Evolutionary conservation across 441 rosid species (phyloP), one percentile per base, ranked within the genome.

Genomic region (Isatis lusitanica): DNA sequence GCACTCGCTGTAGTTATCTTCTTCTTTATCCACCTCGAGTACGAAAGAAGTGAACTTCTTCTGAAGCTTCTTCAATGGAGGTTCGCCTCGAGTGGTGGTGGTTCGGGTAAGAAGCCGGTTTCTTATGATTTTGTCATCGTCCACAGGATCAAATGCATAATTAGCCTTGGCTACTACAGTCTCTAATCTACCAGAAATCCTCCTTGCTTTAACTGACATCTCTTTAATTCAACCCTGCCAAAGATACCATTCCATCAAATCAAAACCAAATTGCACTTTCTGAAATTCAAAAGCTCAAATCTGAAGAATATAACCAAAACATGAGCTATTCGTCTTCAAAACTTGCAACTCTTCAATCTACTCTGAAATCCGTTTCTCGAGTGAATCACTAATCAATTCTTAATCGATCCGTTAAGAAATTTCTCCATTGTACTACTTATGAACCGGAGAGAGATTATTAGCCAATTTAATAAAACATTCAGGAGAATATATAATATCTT

Each of bases 1-100:
- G 36, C 93, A 88, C 9, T 90, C 97, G 39, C 66, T 81, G 39
- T 77, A 77, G 68, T 87, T 90, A 33, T 83, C 87, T 18, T 80
- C 90, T 15, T 85, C 87, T 77, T 92, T 90, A 68, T 88, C 93
- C 4, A 83, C 78, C 75, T 90, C 96, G 7, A 86, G 67, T 7
- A 87, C 82, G 28, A 90, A 87, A 6, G 96, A 75, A 16, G 93
- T 87, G 78, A 90, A 92, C 85, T 92, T 92, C 85, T 88, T 90
- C 78, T 90, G 96, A 61, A 92, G 97, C 67, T 88, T 92, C 81
- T 92, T 90, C 74, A 92, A 70, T 2, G 96, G 96, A 2, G 96
- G 97, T 66, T 92, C 97, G 7, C 97, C 97, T 61, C 96, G 83
- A 11, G 97, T 92, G 26, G 97, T 92, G 10, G 97, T 92, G 17